phyloP scores from a whole-genome alignment of 176 grass and related monocot species.

The Musa acuminata region DNA sequence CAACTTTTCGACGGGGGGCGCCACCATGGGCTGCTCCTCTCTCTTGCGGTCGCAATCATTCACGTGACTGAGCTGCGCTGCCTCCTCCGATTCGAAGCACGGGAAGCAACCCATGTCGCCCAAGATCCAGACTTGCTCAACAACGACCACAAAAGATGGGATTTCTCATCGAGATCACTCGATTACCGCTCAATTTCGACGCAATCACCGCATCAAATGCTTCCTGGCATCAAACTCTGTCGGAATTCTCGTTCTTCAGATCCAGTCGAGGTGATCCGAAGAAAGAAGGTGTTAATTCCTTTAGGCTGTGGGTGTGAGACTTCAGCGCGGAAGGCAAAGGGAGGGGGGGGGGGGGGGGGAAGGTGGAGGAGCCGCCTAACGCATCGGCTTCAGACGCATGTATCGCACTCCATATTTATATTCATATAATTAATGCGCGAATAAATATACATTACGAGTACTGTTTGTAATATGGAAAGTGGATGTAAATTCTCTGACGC shows the following conservation, averaged over 20 bases:
- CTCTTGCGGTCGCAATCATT: slow-evolving; percentile 13
- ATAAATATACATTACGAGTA: too few species aligned
- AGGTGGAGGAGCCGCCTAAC: too few species aligned
- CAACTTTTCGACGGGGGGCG: slow-evolving; percentile 57
- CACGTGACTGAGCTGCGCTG: slow-evolving; percentile 38
- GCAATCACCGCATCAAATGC: background rate
- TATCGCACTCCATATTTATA: too few species aligned
- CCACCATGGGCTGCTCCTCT: slow-evolving; percentile 51
- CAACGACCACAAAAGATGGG: background rate
- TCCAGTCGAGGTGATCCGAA: too few species aligned
- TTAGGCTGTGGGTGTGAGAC: too few species aligned
- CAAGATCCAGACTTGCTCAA: background rate
- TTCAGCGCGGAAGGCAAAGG: too few species aligned
- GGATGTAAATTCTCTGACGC: too few species aligned
- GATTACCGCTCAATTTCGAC: background rate
- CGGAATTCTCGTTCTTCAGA: background rate
- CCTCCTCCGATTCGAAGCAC: slow-evolving; percentile 63
- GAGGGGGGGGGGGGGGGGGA: too few species aligned
- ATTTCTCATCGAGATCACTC: background rate
- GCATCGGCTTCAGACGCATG: too few species aligned
- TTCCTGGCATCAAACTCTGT: background rate
- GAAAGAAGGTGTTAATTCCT: too few species aligned
- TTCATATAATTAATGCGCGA: too few species aligned
- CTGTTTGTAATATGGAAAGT: too few species aligned
- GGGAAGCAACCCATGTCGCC: slow-evolving; percentile 58